Base-by-base conservation (phyloP, 176 grass and related monocot genomes). In the Otatea glauca region DNA sequence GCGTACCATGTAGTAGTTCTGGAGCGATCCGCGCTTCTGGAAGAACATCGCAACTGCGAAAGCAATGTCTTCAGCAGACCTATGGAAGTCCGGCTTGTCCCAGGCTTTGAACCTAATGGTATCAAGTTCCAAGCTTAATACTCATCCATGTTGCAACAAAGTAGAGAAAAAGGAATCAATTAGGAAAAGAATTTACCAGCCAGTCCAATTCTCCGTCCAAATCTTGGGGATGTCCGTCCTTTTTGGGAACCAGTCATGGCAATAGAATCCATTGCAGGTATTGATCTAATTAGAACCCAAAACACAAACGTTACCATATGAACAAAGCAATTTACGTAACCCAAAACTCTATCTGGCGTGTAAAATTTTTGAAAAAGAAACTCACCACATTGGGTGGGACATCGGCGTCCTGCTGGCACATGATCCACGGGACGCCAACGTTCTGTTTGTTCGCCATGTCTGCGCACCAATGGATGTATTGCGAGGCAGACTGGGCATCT, bases 121-220 rank as follows among this genome's bases (percentile, higher is more conserved):
- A 75, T 3, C 12, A 29, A 62, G 10, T 68, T 17, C 4, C 37
- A 83, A 0, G 4, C 1, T 62, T 23, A 69, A 32, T 29, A 12
- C 27, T 76, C 21, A 13, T 34, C 34, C 14, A 44, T 21, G 54
- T 21, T 7, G 50, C 50, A 20, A 56, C 54, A 56, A 56, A 56
- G 18, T 21, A 21, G 54, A 21, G 21, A 21, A 61, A 35, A 72
- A 44, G 25, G 3, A 44, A 54, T 61, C 59, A 2, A 51, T 50
- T 50, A 17, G 3, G 21, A 35, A 21, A 25, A 75, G 9, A 74
- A 63, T 34, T 35, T 43, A 97, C 95, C 95, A 93, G 74, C 95
- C 95, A 18, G 91, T 91, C 95, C 91, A 95, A 44, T 98, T 98
- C 68, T 98, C 95, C 0, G 95, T 98, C 95, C 95, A 98, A 0